Conservation (phyloP, 225 moss, liverwort and hornwort species). For the Antitrichia curtipendula region DNA sequence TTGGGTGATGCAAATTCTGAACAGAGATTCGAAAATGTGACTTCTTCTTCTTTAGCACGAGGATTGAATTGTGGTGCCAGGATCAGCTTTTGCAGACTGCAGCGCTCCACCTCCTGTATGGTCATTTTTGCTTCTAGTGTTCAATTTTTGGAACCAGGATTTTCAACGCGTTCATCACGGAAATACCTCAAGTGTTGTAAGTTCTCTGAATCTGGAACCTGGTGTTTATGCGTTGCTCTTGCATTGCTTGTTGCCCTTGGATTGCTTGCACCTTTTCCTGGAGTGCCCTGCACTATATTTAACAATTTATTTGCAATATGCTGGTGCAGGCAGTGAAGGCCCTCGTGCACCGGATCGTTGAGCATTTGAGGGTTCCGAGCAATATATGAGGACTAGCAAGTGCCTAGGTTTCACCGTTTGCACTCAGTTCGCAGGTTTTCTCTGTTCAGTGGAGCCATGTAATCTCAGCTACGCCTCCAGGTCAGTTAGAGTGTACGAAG, state of each 20-base stretch:
- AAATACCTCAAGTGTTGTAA: background rate
- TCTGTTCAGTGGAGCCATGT: background rate
- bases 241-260: background rate
- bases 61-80: background rate
- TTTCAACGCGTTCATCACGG: background rate
- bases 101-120: background rate
- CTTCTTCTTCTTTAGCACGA: background rate
- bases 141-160: background rate
- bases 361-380: background rate
- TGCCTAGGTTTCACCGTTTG: background rate
- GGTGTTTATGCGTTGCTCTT: background rate
- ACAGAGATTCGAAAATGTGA: constrained; percentile 1
- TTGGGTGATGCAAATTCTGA: constrained; percentile 45
- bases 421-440: background rate
- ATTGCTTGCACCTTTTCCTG: background rate
- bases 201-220: background rate
- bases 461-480: background rate
- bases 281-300: background rate
- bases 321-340: background rate
- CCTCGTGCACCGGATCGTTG: background rate
- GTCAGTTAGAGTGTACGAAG: background rate
- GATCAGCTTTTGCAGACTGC: background rate
- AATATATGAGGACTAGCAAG: background rate
- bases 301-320: background rate
- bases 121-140: background rate